phyloP scores from a whole-genome alignment of 1,284 basidiomycete species.

The Crucibulum cyathiforme region DNA sequence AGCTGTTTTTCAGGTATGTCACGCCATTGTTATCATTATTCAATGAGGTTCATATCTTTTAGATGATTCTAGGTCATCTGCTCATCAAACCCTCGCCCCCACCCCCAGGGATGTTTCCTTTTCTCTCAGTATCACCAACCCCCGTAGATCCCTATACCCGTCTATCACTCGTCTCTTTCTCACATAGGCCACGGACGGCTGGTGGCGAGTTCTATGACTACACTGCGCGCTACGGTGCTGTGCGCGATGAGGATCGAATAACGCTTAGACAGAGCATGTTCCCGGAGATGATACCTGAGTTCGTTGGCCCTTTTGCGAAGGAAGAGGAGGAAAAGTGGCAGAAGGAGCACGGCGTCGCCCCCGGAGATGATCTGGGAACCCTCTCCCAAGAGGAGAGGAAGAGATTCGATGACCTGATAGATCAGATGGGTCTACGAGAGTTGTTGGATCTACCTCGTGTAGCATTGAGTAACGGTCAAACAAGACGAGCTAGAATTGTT shows the following conservation, averaged over 20 bases:
- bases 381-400: constrained; percentile 20
- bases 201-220: constrained; percentile 90
- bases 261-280: constrained; percentile 78
- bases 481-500: constrained; percentile 83
- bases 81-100: constrained; percentile 67
- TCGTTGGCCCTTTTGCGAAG: constrained; percentile 14
- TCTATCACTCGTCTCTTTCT: constrained; percentile 77
- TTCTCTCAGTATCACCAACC: constrained; percentile 47
- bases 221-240: constrained; percentile 86
- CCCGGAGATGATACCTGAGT: constrained; percentile 49
- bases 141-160: constrained; percentile 51
- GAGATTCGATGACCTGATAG: constrained; percentile 41
- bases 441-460: constrained; percentile 84
- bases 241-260: constrained; percentile 79
- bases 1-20: constrained; percentile 63
- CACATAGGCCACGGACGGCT: constrained; percentile 58
- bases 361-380: neutral
- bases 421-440: constrained; percentile 58
- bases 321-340: neutral
- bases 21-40: neutral
- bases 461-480: constrained; percentile 92
- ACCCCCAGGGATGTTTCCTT: constrained; percentile 77
- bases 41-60: neutral
- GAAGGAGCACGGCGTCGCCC: neutral
- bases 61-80: constrained; percentile 75